A percentile compares a stretch with the other conserved stretches of the same genome.
Conservation (phyloP, 169 alveolate species). For the Hammondia hammondi region DNA sequence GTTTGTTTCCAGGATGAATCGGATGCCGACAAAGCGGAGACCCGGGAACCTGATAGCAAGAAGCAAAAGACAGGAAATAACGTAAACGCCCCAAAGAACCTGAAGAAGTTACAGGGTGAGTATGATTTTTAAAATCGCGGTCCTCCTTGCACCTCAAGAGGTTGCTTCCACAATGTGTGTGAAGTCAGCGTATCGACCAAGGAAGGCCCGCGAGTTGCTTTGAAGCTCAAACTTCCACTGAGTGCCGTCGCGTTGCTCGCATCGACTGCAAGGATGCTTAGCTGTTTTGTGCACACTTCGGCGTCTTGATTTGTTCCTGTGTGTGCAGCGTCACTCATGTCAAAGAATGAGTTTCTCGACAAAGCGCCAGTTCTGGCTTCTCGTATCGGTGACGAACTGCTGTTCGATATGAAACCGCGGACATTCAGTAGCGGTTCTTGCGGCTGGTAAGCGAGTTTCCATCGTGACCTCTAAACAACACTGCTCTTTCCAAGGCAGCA, state of each 20-base stretch:
- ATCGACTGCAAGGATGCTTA: neutral
- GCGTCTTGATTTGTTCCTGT: neutral
- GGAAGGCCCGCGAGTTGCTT: neutral
- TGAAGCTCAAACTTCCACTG: neutral
- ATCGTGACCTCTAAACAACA: neutral
- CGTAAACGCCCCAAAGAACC: conserved; percentile 44
- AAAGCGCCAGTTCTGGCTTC: conserved; percentile 58
- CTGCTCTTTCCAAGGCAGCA: neutral
- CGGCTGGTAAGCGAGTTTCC: conserved; percentile 43
- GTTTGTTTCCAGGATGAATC: neutral
- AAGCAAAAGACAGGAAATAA: conserved; percentile 46
- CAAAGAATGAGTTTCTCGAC: conserved; percentile 43
- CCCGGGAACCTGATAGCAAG: conserved; percentile 12
- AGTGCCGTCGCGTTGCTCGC: neutral
- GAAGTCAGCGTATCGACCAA: neutral
- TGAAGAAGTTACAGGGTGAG: conserved; percentile 56
- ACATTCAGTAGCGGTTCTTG: conserved; percentile 67
- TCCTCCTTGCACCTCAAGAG: too few species aligned
- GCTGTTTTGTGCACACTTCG: neutral
- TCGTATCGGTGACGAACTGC: conserved; percentile 28
- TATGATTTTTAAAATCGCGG: too few species aligned
- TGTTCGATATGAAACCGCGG: conserved; percentile 64
- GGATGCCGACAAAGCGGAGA: conserved; percentile 24
- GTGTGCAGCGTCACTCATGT: conserved; percentile 49
- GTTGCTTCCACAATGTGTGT: too few species aligned